phyloP scores from a whole-genome alignment of 306 rosid genomes.

The Abrus precatorius region DNA sequence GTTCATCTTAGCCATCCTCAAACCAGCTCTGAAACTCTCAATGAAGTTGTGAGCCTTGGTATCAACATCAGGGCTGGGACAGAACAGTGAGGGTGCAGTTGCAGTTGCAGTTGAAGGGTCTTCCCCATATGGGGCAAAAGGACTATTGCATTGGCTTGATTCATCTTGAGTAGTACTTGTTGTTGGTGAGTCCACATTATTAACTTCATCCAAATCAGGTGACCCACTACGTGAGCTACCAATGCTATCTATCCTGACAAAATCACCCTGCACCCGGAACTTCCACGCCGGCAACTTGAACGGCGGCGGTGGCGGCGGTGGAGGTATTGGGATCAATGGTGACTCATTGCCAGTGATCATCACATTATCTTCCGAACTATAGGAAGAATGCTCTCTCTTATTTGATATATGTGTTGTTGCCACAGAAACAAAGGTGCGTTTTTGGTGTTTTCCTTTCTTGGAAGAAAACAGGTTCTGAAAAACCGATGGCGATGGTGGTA shows the following conservation, averaged over 20 bases:
- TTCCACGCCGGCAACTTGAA: constrained; percentile 66
- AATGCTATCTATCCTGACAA: constrained; percentile 73
- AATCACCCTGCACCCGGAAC: constrained; percentile 73
- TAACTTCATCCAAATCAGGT: constrained; percentile 67
- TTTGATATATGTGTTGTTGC: constrained; percentile 43
- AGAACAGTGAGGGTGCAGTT: constrained; percentile 53
- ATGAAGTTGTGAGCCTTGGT: constrained; percentile 86
- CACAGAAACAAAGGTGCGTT: constrained; percentile 42
- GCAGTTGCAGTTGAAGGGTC: constrained; percentile 36
- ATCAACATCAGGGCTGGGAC: constrained; percentile 90
- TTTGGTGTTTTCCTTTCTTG: constrained; percentile 64
- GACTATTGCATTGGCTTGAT: constrained; percentile 17
- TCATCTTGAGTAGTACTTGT: constrained; percentile 33
- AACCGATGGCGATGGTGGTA: constrained; percentile 62
- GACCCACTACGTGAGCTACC: constrained; percentile 76
- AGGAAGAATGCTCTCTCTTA: constrained; percentile 45
- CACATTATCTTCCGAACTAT: constrained; percentile 43
- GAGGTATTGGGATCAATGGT: constrained; percentile 67
- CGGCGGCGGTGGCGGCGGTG: constrained; percentile 81
- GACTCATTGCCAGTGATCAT: constrained; percentile 62
- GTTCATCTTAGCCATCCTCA: constrained; percentile 80
- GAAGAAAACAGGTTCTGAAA: constrained; percentile 66
- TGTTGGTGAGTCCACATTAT: constrained; percentile 56
- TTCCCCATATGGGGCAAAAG: constrained; percentile 39
- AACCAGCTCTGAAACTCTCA: constrained; percentile 76